Evolutionary conservation across 805 yeast species (phyloP).

Genomic region (baker's yeast (Saccharomyces cerevisiae)): DNA sequence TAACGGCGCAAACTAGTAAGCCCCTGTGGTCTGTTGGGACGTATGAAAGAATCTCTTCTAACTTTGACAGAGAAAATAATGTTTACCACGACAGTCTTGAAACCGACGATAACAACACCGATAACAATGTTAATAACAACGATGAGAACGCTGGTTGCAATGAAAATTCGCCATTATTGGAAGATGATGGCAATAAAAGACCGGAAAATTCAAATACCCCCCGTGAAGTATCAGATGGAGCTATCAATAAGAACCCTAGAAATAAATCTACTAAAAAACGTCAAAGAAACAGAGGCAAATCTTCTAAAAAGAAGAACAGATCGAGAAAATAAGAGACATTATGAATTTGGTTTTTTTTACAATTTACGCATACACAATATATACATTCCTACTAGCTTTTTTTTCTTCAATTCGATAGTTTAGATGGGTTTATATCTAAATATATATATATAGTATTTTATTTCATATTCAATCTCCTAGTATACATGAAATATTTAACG

Average conservation of each 20-base stretch:
- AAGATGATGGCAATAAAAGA: neutral
- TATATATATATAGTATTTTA: neutral
- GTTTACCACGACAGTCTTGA: slow-evolving; percentile 5
- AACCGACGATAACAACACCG: neutral
- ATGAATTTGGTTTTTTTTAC: neutral
- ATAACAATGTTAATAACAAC: neutral
- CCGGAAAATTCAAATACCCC: neutral
- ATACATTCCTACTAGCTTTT: neutral
- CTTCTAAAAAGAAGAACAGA: slow-evolving; percentile 16
- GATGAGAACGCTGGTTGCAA: neutral
- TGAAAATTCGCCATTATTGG: slow-evolving; percentile 4
- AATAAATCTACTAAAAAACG: neutral
- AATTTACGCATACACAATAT: slow-evolving; percentile 1
- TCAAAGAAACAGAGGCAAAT: slow-evolving; percentile 9
- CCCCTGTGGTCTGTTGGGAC: slow-evolving; percentile 1
- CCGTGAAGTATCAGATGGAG: neutral
- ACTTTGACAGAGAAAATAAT: slow-evolving; percentile 28
- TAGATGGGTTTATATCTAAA: neutral
- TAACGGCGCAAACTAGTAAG: neutral
- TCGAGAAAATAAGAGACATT: neutral
- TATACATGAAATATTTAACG: slow-evolving; percentile 8
- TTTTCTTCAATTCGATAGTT: neutral
- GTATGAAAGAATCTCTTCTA: slow-evolving; percentile 31
- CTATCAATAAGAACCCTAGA: neutral
- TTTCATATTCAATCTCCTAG: neutral